These are phyloP conservation scores for Haberlea rhodopensis DNA, from an alignment of 257 asterid genomes.

Conservation along the genomic window DNA sequence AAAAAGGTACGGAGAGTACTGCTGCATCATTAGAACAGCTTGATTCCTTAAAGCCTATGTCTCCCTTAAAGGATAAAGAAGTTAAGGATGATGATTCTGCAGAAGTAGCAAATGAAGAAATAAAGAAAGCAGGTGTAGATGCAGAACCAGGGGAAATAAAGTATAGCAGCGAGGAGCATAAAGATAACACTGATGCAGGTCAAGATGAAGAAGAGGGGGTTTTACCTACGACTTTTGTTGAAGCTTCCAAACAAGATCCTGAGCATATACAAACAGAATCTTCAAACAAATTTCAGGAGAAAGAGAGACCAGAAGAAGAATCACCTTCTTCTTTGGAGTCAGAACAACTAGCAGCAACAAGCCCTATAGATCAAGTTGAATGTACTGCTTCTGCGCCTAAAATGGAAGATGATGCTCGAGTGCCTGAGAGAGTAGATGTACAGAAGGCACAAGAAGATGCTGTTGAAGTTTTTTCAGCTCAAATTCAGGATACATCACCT, in stretches of 20 bases:
- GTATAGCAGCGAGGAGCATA: slow-evolving; percentile 34
- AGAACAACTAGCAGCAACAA: slow-evolving; percentile 40
- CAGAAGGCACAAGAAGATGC: slow-evolving; percentile 37
- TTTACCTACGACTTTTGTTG: slow-evolving; percentile 32
- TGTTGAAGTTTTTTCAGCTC: slow-evolving; percentile 36
- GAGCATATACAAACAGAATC: slow-evolving; percentile 47
- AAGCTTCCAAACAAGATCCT: slow-evolving; percentile 39
- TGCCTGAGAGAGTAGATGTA: slow-evolving; percentile 37
- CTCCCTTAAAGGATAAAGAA: slow-evolving; percentile 37
- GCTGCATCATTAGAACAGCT: slow-evolving; percentile 43
- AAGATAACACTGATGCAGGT: slow-evolving; percentile 35
- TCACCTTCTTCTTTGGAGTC: slow-evolving; percentile 30
- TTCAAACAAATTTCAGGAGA: slow-evolving; percentile 33
- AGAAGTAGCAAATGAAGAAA: slow-evolving; percentile 30
- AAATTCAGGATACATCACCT: slow-evolving; percentile 38
- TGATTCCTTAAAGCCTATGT: slow-evolving; percentile 33
- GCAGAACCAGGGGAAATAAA: slow-evolving; percentile 37
- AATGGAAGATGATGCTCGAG: slow-evolving; percentile 30
- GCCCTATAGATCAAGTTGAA: slow-evolving; percentile 35
- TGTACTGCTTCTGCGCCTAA: slow-evolving; percentile 27
- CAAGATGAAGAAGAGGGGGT: slow-evolving; percentile 38
- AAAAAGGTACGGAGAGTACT: slow-evolving; percentile 46
- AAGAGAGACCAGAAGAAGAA: slow-evolving; percentile 33
- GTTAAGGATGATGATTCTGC: slow-evolving; percentile 30
- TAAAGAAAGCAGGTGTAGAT: slow-evolving; percentile 33